These are phyloP conservation scores for Plenodomus biglobosus DNA, from an alignment of 2,329 filamentous ascomycete genomes.

Conservation along the genomic window DNA sequence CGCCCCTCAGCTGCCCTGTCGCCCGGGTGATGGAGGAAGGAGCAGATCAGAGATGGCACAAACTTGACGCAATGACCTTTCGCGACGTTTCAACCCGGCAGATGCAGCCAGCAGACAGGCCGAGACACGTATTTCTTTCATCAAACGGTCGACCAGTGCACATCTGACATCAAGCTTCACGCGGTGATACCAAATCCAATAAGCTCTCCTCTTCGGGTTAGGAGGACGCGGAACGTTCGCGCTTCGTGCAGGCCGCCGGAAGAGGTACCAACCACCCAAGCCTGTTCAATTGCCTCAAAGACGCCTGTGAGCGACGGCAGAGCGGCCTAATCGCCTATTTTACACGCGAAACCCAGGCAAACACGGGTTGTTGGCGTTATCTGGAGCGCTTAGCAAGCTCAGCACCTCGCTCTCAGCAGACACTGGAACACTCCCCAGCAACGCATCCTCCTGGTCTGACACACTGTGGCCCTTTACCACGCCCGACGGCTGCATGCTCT, in stretches of 20 bases:
- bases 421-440: constrained; percentile 12
- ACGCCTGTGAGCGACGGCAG: not conserved
- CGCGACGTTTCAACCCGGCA: not conserved
- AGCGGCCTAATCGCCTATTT: not conserved
- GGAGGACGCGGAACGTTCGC: constrained; percentile 23
- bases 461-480: constrained; percentile 4
- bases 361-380: not conserved
- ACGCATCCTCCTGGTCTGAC: constrained; percentile 4
- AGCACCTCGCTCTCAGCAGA: constrained; percentile 15
- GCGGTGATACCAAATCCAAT: constrained; percentile 17
- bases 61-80: not conserved
- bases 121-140: constrained; percentile 4
- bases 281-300: constrained; percentile 22
- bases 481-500: constrained; percentile 4
- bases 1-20: constrained; percentile 1
- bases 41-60: not conserved
- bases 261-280: constrained; percentile 14
- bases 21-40: constrained; percentile 5
- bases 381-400: constrained; percentile 8
- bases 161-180: not conserved
- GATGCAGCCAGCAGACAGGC: not conserved
- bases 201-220: constrained; percentile 20
- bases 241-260: constrained; percentile 17
- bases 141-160: constrained; percentile 2
- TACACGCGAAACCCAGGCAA: not conserved